Conservation (phyloP, 1,284 basidiomycete species). For the Trametes pubescens region DNA sequence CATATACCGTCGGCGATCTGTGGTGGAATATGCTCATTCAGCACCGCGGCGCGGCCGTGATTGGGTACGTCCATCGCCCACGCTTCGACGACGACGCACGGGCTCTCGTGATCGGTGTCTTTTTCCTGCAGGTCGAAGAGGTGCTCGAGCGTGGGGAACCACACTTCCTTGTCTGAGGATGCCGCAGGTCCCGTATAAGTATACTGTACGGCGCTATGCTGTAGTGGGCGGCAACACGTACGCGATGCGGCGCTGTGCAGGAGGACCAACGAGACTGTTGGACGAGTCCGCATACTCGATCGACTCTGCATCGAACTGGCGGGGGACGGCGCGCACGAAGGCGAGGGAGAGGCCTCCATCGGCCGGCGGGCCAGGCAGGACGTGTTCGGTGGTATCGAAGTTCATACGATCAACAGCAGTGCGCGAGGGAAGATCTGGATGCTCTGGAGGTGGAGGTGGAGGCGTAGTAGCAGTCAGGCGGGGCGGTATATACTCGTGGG, state of each 20-base stretch:
- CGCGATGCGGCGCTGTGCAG: slow-evolving; percentile 3
- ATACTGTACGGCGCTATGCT: not conserved
- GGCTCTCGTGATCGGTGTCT: not conserved
- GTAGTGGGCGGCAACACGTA: not conserved
- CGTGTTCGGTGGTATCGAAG: not conserved
- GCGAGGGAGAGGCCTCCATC: not conserved
- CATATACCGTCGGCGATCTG: slow-evolving; percentile 5
- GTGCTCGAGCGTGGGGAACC: slow-evolving; percentile 32
- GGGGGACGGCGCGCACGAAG: not conserved
- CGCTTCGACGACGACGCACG: slow-evolving; percentile 17
- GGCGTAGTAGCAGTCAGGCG: not conserved
- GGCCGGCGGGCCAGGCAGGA: not conserved
- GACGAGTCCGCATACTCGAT: not conserved
- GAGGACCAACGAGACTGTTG: not conserved
- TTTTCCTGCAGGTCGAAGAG: slow-evolving; percentile 10
- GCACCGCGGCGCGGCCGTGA: slow-evolving; percentile 15
- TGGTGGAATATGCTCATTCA: slow-evolving; percentile 6
- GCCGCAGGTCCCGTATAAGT: slow-evolving; percentile 38
- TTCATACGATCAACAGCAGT: not conserved
- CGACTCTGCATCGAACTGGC: not conserved
- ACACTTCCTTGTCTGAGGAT: slow-evolving; percentile 34
- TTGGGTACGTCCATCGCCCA: slow-evolving; percentile 22
- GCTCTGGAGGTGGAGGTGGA: not conserved
- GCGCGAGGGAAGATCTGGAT: not conserved
- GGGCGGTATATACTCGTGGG: not conserved